Percentiles rank a stretch among this genome's conserved stretches.
Evolutionary conservation across 73 alveolate species (phyloP).

Genomic region (Durusdinium trenchii): DNA sequence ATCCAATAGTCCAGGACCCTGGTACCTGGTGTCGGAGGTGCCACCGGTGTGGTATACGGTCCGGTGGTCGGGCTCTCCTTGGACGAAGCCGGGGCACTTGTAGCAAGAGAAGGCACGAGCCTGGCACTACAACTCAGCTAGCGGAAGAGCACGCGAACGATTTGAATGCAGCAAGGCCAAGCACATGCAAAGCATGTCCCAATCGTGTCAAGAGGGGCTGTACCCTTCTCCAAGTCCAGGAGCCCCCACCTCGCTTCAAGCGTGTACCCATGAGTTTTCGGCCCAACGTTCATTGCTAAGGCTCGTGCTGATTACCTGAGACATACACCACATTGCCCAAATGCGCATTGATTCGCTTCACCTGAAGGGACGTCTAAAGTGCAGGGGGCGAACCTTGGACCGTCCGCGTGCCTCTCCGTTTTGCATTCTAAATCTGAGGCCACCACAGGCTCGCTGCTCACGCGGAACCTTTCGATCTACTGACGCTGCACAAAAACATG

Average conservation of each 20-base stretch:
- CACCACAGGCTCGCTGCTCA: conserved; percentile 12
- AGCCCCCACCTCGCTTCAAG: conserved; percentile 66
- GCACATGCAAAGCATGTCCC: no score
- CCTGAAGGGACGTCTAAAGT: not conserved
- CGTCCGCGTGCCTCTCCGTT: no score
- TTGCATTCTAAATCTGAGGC: not conserved
- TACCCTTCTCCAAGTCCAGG: conserved; percentile 66
- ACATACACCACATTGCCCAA: conserved; percentile 79
- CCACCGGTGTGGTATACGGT: not conserved
- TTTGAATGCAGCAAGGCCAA: no score
- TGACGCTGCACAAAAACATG: not conserved
- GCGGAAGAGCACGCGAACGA: not conserved
- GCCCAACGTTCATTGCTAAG: not conserved
- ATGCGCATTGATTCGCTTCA: conserved; percentile 56
- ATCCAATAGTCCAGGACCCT: conserved; percentile 7
- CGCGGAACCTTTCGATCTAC: conserved; percentile 72
- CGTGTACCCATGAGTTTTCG: not conserved
- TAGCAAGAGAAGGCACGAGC: conserved; percentile 64
- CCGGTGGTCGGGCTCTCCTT: not conserved
- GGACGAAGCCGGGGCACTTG: conserved; percentile 45
- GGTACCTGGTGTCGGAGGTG: conserved; percentile 21
- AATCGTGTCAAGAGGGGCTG: not conserved
- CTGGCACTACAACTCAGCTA: not conserved
- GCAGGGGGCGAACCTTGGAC: not conserved
- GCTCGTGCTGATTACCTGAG: conserved; percentile 33